Evolutionary conservation across 495 filamentous ascomycete genomes (phyloP).

Genomic region (Rostrohypoxylon terebratum): DNA sequence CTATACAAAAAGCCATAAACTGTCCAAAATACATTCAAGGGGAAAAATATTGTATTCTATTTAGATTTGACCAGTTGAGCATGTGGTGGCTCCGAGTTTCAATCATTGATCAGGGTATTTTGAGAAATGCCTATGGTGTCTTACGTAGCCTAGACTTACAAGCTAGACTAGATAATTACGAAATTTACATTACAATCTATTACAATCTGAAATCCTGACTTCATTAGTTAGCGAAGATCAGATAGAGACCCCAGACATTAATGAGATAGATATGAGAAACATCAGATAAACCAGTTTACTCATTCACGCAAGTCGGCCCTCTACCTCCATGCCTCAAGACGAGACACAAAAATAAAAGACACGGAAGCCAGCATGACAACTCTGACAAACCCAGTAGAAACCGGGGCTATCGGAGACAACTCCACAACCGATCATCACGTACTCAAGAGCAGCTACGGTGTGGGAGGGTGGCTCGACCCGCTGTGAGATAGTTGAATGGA

Average conservation of each 20-base stretch:
- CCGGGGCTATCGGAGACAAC: slow-evolving; percentile 57
- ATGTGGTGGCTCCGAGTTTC: background rate
- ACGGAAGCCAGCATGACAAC: slow-evolving; percentile 62
- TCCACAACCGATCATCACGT: slow-evolving; percentile 91
- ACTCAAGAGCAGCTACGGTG: slow-evolving; percentile 73
- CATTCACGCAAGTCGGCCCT: slow-evolving; percentile 61
- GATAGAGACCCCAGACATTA: background rate
- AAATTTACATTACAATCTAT: background rate
- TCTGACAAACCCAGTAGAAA: slow-evolving; percentile 40
- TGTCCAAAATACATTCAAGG: background rate
- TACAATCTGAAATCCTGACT: background rate
- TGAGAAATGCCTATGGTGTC: background rate
- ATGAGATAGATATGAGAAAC: background rate
- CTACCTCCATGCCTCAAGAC: slow-evolving; percentile 57
- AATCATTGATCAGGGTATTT: slow-evolving; percentile 4
- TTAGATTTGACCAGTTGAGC: slow-evolving; percentile 2
- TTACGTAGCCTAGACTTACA: background rate
- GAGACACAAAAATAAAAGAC: slow-evolving; percentile 50
- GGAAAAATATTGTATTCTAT: slow-evolving; percentile 18
- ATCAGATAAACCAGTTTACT: slow-evolving; percentile 65
- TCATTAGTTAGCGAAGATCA: slow-evolving; percentile 19
- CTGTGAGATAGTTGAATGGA: slow-evolving; percentile 96
- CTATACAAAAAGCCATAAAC: slow-evolving; percentile 51
- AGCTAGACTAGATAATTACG: background rate
- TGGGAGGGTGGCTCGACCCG: slow-evolving; percentile 79